Conservation (phyloP, 108 stramenopile genomes). For the Cyclotella choctawhatcheeana region DNA sequence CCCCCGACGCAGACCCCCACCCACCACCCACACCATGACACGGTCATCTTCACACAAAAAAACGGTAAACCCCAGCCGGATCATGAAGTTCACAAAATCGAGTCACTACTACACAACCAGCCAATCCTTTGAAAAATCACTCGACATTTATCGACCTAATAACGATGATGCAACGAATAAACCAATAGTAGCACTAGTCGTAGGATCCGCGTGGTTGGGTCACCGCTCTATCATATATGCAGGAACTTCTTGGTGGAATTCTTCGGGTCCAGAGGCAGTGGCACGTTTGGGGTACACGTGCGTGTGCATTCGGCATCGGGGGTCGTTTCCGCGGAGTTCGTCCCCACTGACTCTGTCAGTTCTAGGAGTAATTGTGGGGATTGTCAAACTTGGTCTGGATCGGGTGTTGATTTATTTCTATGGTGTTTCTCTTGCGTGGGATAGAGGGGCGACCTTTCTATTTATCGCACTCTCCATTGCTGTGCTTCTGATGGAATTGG, state of each 20-base stretch:
- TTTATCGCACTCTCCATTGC: constrained; percentile 7
- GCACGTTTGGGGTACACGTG: constrained; percentile 53
- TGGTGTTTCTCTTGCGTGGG: background rate
- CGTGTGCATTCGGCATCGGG: constrained; percentile 73
- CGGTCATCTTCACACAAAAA: no score
- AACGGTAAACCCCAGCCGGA: no score
- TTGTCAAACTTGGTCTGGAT: background rate
- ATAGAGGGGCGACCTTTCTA: constrained; percentile 8
- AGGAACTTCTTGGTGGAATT: constrained; percentile 74
- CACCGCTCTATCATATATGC: constrained; percentile 54
- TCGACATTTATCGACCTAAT: constrained; percentile 66
- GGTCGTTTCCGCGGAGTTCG: constrained; percentile 50
- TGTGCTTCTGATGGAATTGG: constrained; percentile 32
- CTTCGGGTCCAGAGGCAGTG: constrained; percentile 52
- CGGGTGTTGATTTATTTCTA: background rate
- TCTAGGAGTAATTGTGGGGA: constrained; percentile 9
- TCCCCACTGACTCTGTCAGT: constrained; percentile 23
- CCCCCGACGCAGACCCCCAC: no score
- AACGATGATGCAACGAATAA: background rate
- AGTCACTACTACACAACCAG: constrained; percentile 39
- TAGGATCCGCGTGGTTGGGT: constrained; percentile 76
- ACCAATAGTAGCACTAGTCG: constrained; percentile 62
- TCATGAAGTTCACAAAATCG: no score
- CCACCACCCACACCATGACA: no score
- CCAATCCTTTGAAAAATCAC: constrained; percentile 58